Evolutionary conservation across 805 yeast genomes (phyloP).

Genomic region (Saturnispora mendoncae): DNA sequence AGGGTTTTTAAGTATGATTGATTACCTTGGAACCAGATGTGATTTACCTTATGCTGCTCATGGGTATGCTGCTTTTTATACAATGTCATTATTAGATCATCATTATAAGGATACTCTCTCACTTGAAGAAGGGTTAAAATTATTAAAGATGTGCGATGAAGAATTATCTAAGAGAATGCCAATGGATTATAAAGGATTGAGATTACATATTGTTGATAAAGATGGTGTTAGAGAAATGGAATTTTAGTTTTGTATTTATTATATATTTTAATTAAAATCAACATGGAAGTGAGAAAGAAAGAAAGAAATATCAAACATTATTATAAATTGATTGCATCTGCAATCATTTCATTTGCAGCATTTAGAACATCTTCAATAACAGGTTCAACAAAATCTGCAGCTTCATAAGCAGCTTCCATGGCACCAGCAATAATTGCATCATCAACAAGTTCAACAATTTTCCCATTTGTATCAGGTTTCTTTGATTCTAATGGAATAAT

Average conservation of each 20-base stretch:
- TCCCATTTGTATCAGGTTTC: neutral
- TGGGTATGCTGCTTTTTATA: conserved; percentile 96
- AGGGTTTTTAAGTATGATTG: conserved; percentile 80
- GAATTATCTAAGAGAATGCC: conserved; percentile 86
- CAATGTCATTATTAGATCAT: conserved; percentile 81
- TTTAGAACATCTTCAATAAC: conserved; percentile 1
- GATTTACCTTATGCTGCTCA: conserved; percentile 95
- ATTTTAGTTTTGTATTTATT: conserved; percentile 4
- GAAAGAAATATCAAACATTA: neutral
- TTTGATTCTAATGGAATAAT: neutral
- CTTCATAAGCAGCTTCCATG: conserved; percentile 9
- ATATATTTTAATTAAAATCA: neutral
- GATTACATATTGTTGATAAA: conserved; percentile 28
- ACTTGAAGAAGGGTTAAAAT: conserved; percentile 66
- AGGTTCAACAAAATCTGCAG: conserved; percentile 9
- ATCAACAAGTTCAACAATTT: conserved; percentile 5
- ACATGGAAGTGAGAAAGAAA: too few species aligned
- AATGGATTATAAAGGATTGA: conserved; percentile 79
- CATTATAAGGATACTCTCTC: conserved; percentile 76
- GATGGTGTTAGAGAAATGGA: conserved; percentile 28
- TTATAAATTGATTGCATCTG: conserved; percentile 5
- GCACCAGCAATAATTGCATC: conserved; percentile 9
- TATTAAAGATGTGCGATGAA: conserved; percentile 61
- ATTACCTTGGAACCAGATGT: conserved; percentile 86
- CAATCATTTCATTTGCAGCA: conserved; percentile 6